A percentile compares a stretch with the other conserved stretches of the same genome.
phyloP scores from a whole-genome alignment of 2,329 filamentous ascomycete genomes.

The Macrophomina pseudophaseolina region DNA sequence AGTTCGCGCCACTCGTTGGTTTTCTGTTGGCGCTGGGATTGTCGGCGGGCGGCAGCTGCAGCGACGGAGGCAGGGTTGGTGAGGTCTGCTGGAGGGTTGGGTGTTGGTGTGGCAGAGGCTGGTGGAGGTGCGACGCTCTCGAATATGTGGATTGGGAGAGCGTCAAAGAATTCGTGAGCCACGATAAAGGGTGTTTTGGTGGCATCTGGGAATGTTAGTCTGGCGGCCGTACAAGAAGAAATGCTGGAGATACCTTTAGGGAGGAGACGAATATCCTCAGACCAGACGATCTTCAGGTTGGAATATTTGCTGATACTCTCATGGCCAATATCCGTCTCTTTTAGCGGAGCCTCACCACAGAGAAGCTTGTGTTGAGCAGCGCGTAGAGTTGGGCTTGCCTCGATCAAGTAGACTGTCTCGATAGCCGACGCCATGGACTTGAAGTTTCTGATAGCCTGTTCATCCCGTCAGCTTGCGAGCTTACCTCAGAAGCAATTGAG shows the following conservation, averaged over 20 bases:
- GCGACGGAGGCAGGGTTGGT: conserved; percentile 47
- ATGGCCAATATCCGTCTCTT: conserved; percentile 74
- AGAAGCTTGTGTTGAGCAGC: conserved; percentile 79
- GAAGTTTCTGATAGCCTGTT: conserved; percentile 82
- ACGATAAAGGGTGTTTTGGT: conserved; percentile 87
- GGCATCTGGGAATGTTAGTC: conserved; percentile 55
- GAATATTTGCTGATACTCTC: conserved; percentile 75
- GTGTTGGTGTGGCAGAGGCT: conserved; percentile 45
- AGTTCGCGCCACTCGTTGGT: conserved; percentile 51
- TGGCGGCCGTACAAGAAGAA: neutral
- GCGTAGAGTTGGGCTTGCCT: conserved; percentile 83
- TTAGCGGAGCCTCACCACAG: conserved; percentile 73
- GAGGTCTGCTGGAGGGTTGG: conserved; percentile 47
- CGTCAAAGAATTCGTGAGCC: conserved; percentile 98
- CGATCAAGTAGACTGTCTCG: conserved; percentile 89
- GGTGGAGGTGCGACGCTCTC: conserved; percentile 67
- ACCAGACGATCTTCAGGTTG: conserved; percentile 75
- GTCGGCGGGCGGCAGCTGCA: conserved; percentile 48
- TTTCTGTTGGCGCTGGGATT: conserved; percentile 40
- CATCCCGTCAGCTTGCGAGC: conserved; percentile 24
- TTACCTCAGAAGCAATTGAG: neutral
- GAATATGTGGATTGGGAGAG: conserved; percentile 94
- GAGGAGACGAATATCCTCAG: conserved; percentile 84
- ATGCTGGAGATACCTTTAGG: conserved; percentile 62
- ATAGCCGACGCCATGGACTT: conserved; percentile 76